Evolutionary conservation across 2,329 filamentous ascomycete species (phyloP), one percentile per base, ranked within the genome.

Genomic region (Venturia oleaginea): DNA sequence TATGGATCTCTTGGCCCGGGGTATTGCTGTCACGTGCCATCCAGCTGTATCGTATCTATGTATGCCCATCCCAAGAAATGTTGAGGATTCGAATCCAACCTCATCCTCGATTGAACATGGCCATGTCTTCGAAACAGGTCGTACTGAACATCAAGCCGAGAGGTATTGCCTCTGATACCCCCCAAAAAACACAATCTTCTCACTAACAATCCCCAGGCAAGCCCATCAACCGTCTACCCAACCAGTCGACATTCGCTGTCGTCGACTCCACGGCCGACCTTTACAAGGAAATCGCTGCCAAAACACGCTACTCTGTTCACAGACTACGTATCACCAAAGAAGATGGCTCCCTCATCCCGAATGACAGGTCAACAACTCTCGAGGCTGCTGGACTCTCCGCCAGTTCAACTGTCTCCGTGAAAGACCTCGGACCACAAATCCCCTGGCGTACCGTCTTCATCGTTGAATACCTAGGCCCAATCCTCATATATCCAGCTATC

Each of bases 391-490:
- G 84, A 17, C 74, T 89, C 57, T 77, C 79, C 64, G 81, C 86
- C 68, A 81, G 83, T 69, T 84, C 83, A 68, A 79, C 81, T 24
- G 77, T 99, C 60, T 86, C 94, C 69, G 90, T 97, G 68, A 97
- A 99, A 80, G 93, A 99, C 74, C 82, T 99, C 37, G 94, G 94
- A 19, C 85, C 87, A 60, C 94, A 99, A 76, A 88, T 97, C 64
- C 86, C 86, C 67, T 99, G 94, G 94, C 87, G 86, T 68, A 94
- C 91, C 66, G 93, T 97, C 75, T 99, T 93, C 81, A 79, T 97
- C 67, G 87, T 97, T 79, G 94, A 99, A 78, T 99, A 99, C 77
- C 78, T 94, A 68, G 94, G 94, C 4, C 94, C 94, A 6, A 84
- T 97, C 71, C 78, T 97, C 71, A 89, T 97, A 78, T 92, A 97